Base-by-base conservation (phyloP, 116 monocot species). In the Cymodocea nodosa region DNA sequence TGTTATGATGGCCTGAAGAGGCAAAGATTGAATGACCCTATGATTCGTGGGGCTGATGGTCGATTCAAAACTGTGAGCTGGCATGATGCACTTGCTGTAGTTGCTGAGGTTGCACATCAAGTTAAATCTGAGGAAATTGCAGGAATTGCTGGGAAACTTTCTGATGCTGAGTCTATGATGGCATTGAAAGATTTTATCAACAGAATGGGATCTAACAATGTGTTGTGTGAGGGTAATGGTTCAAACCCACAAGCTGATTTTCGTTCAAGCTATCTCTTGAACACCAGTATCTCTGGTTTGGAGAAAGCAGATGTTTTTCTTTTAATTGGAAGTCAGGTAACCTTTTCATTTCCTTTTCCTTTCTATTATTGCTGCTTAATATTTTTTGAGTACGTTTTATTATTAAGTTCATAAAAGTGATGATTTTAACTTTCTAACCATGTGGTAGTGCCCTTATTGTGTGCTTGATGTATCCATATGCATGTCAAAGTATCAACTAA, bases 121-220 rank as follows among this genome's bases (percentile, higher is more conserved):
- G 98, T 98, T 70, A 85, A 86, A 62, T 80, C 92, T 56, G 80
- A 89, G 62, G 98, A 98, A 80, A 98, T 98, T 57, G 82, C 89
- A 75, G 98, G 98, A 65, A 79, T 98, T 74, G 92, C 98, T 60
- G 98, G 98, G 4, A 77, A 82, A 65, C 91, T 98, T 66, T 98
- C 91, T 68, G 98, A 98, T 77, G 98, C 98, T 58, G 98, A 98
- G 74, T 98, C 98, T 59, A 98, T 98, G 98, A 92, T 98, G 63
- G 92, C 98, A 39, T 65, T 98, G 22, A 98, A 98, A 77, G 98
- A 98, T 82, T 82, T 98, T 44, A 58, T 98, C 35, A 91, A 92
- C 77, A 86, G 74, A 69, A 72, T 98, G 78, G 98, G 98, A 15
- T 98, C 92, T 56, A 80, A 92, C 70, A 98, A 84, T 72, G 84